Conservation (phyloP, 2,329 filamentous ascomycete species). For the Chaetomiaceae sp. region DNA sequence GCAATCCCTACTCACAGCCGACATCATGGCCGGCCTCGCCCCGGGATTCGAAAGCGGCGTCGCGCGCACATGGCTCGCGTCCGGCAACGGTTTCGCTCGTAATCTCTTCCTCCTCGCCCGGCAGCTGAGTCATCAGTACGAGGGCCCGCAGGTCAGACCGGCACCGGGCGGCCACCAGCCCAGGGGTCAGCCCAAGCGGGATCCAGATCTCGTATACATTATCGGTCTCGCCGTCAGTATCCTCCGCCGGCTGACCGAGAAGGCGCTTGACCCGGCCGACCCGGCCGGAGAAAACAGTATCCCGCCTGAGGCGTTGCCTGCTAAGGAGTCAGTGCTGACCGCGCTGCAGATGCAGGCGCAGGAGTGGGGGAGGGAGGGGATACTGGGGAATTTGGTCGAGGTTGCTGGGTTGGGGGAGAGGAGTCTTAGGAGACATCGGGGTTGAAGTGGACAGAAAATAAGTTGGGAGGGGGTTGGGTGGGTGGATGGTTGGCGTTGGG, state of each 20-base stretch:
- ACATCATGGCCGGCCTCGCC: constrained; percentile 74
- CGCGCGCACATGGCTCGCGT: constrained; percentile 75
- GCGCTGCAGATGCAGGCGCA: constrained; percentile 61
- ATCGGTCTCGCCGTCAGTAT: constrained; percentile 64
- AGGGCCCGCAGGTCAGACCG: constrained; percentile 38
- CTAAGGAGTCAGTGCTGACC: constrained; percentile 62
- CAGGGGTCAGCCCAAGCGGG: constrained; percentile 35
- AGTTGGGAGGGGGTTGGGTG: not conserved
- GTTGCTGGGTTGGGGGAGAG: constrained; percentile 50
- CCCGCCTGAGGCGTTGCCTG: constrained; percentile 60
- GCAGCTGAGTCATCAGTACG: constrained; percentile 62
- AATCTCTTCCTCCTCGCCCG: constrained; percentile 73
- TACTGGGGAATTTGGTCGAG: constrained; percentile 64
- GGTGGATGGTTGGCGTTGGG: not conserved
- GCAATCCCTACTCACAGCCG: constrained; percentile 85
- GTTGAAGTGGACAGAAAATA: not conserved
- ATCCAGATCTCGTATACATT: constrained; percentile 56
- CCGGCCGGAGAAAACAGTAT: constrained; percentile 40
- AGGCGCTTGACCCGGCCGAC: constrained; percentile 55
- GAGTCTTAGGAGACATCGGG: not conserved
- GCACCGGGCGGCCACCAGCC: constrained; percentile 23
- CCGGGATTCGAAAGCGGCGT: constrained; percentile 59
- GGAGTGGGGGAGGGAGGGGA: constrained; percentile 59
- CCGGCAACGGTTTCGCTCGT: constrained; percentile 76
- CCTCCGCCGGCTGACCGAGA: constrained; percentile 65